Evolutionary conservation across 1,284 basidiomycete genomes (phyloP).

Genomic region (Kalmanozyma brasiliensis): DNA sequence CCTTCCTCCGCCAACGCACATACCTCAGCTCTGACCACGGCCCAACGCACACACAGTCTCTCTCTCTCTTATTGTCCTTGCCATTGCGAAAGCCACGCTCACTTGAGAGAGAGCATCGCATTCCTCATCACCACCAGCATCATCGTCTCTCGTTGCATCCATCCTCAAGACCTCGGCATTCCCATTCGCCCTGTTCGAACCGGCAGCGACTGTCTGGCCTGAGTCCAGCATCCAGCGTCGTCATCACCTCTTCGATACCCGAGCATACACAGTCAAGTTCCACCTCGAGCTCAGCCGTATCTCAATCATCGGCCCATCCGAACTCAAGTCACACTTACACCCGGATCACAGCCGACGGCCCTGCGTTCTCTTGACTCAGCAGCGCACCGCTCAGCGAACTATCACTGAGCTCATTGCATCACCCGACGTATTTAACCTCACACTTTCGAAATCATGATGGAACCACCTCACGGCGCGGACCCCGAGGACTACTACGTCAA

Average conservation of each 20-base stretch:
- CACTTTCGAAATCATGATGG: conserved; percentile 17
- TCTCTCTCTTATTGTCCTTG: background rate
- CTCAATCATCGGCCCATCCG: conserved; percentile 1
- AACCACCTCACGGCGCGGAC: conserved; percentile 57
- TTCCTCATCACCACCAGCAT: background rate
- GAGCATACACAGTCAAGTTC: too few species aligned
- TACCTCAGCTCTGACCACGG: too few species aligned
- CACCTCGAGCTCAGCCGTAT: background rate
- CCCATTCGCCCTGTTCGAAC: too few species aligned
- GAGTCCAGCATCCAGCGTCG: background rate
- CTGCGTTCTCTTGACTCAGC: background rate
- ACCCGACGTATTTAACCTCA: background rate
- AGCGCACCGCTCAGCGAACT: conserved; percentile 3
- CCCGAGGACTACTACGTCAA: conserved; percentile 77
- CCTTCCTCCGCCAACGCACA: too few species aligned
- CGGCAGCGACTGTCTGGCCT: too few species aligned
- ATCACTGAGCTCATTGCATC: background rate
- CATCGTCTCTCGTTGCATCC: background rate
- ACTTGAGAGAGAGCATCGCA: background rate
- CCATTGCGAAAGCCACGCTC: background rate
- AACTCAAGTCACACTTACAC: conserved; percentile 4
- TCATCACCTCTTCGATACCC: conserved; percentile 8
- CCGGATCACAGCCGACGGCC: background rate
- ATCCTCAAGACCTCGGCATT: background rate
- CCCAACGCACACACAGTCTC: background rate